These are phyloP conservation scores for Nannochloropsis oceanica DNA, from an alignment of 108 stramenopile genomes.

Conservation along the genomic window DNA sequence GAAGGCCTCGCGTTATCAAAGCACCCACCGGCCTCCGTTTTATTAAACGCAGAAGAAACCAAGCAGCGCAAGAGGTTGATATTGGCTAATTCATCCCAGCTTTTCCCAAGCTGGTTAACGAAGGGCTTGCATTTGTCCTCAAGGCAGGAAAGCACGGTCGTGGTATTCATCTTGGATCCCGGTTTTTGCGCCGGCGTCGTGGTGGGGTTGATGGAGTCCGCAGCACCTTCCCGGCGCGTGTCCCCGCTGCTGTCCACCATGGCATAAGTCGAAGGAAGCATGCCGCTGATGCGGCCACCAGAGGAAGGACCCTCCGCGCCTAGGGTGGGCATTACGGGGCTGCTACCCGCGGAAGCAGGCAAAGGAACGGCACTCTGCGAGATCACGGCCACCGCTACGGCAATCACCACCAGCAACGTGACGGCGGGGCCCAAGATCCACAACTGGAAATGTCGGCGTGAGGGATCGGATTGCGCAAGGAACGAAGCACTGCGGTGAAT, in stretches of 20 bases:
- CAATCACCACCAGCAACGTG: background rate
- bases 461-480: background rate
- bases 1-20: background rate
- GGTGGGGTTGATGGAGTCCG: too few species aligned
- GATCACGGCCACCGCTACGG: background rate
- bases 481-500: background rate
- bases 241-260: too few species aligned
- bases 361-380: background rate
- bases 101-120: background rate
- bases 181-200: background rate
- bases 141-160: background rate
- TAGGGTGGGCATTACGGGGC: too few species aligned
- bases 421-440: background rate
- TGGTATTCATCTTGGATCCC: background rate
- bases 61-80: background rate
- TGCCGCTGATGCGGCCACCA: too few species aligned
- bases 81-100: background rate
- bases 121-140: background rate
- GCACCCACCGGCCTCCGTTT: background rate
- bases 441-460: background rate
- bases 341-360: background rate
- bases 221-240: too few species aligned
- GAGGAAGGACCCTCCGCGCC: too few species aligned
- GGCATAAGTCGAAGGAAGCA: too few species aligned
- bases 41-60: background rate